These are phyloP conservation scores for Peronospora tabacina DNA, from an alignment of 352 stramenopile genomes.

Conservation along the genomic window DNA sequence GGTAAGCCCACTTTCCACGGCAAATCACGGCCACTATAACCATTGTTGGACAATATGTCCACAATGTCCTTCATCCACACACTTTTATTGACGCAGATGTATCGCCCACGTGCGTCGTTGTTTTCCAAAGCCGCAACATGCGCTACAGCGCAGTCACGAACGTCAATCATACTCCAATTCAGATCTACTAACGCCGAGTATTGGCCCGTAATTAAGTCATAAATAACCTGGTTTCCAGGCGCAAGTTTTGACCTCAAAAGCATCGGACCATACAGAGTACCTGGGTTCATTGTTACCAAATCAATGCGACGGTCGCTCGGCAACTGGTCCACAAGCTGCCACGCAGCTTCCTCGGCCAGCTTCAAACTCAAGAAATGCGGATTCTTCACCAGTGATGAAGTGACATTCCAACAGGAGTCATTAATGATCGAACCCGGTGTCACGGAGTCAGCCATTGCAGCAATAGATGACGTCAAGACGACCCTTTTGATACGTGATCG, in stretches of 20 bases:
- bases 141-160: constrained; percentile 73
- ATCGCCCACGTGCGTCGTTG: constrained; percentile 70
- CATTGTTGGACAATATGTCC: constrained; percentile 74
- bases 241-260: constrained; percentile 79
- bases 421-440: constrained; percentile 73
- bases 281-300: constrained; percentile 83
- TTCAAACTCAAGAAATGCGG: constrained; percentile 86
- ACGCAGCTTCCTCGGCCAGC: constrained; percentile 78
- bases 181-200: constrained; percentile 84
- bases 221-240: constrained; percentile 82
- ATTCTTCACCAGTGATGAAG: constrained; percentile 75
- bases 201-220: constrained; percentile 77
- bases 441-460: constrained; percentile 78
- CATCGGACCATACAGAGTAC: constrained; percentile 74
- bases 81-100: constrained; percentile 81
- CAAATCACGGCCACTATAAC: constrained; percentile 81
- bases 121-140: constrained; percentile 81
- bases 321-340: constrained; percentile 83
- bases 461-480: constrained; percentile 79
- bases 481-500: constrained; percentile 74
- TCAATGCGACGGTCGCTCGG: constrained; percentile 74
- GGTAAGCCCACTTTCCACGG: constrained; percentile 74
- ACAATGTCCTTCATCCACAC: constrained; percentile 88
- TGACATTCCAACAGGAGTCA: constrained; percentile 82
- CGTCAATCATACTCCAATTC: constrained; percentile 84